Percentiles rank a stretch among this genome's conserved stretches.
Conservation (phyloP, 1,284 basidiomycete species). For the Irpex rosettiformis region DNA sequence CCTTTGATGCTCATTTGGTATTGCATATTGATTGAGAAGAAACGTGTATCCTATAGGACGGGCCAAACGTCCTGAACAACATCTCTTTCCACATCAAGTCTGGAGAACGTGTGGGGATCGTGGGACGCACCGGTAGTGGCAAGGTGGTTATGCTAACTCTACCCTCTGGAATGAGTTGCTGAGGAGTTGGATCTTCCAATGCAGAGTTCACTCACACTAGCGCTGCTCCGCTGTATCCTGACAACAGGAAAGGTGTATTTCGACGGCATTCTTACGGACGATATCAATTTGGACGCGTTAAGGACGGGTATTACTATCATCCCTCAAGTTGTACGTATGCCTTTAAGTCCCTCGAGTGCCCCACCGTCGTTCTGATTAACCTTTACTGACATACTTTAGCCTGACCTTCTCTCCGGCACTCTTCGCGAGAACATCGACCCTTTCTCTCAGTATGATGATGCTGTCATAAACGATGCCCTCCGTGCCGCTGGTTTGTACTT, state of each 20-base stretch:
- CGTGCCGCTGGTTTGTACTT: constrained; percentile 53
- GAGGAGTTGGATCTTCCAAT: too few relatives aligned
- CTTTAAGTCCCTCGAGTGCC: too few relatives aligned
- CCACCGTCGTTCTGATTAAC: too few relatives aligned
- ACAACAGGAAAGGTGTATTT: constrained; percentile 40
- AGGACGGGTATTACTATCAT: constrained; percentile 49
- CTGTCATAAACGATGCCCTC: constrained; percentile 50
- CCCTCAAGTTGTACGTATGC: constrained; percentile 35
- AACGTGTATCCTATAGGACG: constrained; percentile 20
- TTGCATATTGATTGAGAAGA: background rate
- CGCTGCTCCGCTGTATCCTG: constrained; percentile 38
- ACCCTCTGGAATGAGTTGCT: too few relatives aligned
- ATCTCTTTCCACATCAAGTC: constrained; percentile 43
- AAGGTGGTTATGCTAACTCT: too few relatives aligned
- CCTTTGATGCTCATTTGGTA: too few relatives aligned
- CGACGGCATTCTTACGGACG: constrained; percentile 26
- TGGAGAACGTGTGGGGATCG: constrained; percentile 53
- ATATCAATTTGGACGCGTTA: constrained; percentile 61
- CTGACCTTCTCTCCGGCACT: constrained; percentile 60
- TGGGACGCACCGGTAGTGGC: constrained; percentile 76
- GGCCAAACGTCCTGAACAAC: constrained; percentile 43
- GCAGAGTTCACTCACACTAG: constrained; percentile 27
- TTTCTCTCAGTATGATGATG: constrained; percentile 72
- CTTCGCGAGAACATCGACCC: constrained; percentile 64
- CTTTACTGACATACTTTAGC: constrained; percentile 35